A percentile compares a stretch with the other conserved stretches of the same genome.
phyloP scores from a whole-genome alignment of 352 stramenopile genomes.

The Pythium volutum region DNA sequence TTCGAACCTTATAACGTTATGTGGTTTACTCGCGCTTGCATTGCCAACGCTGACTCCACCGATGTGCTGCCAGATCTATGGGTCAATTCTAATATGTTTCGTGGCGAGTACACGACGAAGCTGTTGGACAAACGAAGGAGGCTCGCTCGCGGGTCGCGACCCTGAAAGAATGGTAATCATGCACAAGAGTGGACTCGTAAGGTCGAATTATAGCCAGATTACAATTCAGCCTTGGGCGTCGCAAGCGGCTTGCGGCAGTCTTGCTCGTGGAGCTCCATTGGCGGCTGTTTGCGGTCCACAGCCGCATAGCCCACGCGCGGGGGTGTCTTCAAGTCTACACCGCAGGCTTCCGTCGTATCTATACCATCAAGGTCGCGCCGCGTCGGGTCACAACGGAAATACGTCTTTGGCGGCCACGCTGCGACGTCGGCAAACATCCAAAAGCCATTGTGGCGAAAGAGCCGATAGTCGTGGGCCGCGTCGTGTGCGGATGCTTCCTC shows the following conservation, averaged over 20 bases:
- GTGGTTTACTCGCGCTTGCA: too few relatives aligned
- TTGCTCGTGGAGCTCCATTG: slow-evolving; percentile 28
- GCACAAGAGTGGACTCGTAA: too few relatives aligned
- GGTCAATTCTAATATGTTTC: too few relatives aligned
- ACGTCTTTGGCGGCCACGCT: slow-evolving; percentile 47
- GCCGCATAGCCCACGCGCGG: slow-evolving; percentile 41
- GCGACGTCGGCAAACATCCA: slow-evolving; percentile 65
- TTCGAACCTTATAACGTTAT: too few relatives aligned
- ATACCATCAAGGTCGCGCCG: slow-evolving; percentile 24
- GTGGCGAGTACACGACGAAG: too few relatives aligned
- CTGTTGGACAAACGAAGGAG: too few relatives aligned
- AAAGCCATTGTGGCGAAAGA: slow-evolving; percentile 62
- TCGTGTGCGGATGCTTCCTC: slow-evolving; percentile 11
- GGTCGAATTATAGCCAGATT: neutral
- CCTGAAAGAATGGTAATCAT: too few relatives aligned
- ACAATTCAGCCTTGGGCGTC: slow-evolving; percentile 5
- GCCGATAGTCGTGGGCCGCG: slow-evolving; percentile 35
- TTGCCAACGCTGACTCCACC: too few relatives aligned
- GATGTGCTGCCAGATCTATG: too few relatives aligned
- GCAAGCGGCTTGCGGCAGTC: slow-evolving; percentile 6
- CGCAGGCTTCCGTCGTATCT: slow-evolving; percentile 25
- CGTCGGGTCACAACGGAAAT: slow-evolving; percentile 63
- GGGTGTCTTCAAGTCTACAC: slow-evolving; percentile 31
- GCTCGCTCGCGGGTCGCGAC: too few relatives aligned
- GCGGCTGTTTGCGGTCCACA: slow-evolving; percentile 6